Evolutionary conservation across 140 eudicot genomes (phyloP).

Genomic region (Erigeron philadelphicus): DNA sequence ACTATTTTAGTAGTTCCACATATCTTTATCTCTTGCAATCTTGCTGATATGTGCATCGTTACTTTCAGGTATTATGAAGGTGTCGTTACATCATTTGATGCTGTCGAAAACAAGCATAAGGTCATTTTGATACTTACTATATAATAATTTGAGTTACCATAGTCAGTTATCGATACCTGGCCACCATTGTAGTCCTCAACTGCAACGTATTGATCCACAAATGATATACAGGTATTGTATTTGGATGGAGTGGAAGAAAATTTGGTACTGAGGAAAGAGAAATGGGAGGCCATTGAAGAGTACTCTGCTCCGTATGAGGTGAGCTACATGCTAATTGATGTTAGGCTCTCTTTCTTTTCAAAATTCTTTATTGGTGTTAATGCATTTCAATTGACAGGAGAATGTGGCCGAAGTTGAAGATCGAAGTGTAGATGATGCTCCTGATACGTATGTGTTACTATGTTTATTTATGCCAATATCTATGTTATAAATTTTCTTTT

Average conservation of each 20-base stretch:
- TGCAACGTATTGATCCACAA: background rate
- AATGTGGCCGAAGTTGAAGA: slow-evolving; percentile 30
- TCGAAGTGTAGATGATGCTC: slow-evolving; percentile 37
- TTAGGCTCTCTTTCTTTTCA: background rate
- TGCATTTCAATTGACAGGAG: slow-evolving; percentile 35
- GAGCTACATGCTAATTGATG: slow-evolving; percentile 4
- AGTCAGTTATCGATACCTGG: background rate
- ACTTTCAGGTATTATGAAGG: slow-evolving; percentile 75
- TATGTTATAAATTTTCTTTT: background rate
- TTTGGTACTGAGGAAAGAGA: slow-evolving; percentile 40
- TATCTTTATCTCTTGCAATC: slow-evolving; percentile 5
- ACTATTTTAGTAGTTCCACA: background rate
- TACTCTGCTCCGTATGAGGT: slow-evolving; percentile 34
- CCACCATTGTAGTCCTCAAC: background rate
- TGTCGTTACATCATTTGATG: slow-evolving; percentile 45
- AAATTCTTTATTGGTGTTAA: slow-evolving; percentile 2
- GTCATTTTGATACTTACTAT: slow-evolving; percentile 30
- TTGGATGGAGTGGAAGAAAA: slow-evolving; percentile 55
- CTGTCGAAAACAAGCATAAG: slow-evolving; percentile 49
- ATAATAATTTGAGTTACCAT: background rate
- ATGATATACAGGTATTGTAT: slow-evolving; percentile 48
- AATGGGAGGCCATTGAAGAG: slow-evolving; percentile 50
- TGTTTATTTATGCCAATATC: background rate
- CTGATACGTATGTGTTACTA: slow-evolving; percentile 53
- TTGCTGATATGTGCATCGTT: slow-evolving; percentile 12